phyloP scores from a whole-genome alignment of 345 rosid species.

The Brassica rapa region DNA sequence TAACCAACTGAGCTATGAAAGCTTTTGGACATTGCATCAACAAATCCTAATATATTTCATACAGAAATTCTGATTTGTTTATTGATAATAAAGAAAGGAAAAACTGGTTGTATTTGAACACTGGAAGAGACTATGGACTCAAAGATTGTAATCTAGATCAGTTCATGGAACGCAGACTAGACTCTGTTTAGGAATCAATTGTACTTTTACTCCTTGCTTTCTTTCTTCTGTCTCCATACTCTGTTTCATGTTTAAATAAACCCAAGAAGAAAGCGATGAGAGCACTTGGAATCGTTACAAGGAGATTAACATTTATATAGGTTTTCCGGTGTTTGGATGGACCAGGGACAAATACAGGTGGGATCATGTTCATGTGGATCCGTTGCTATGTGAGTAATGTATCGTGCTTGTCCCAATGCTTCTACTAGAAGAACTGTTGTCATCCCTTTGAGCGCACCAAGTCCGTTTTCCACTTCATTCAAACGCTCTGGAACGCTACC shows the following conservation, averaged over 20 bases:
- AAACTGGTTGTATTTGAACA: no score
- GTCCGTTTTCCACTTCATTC: conserved; percentile 63
- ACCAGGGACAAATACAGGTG: conserved; percentile 55
- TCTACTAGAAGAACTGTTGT: conserved; percentile 57
- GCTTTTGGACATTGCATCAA: no score
- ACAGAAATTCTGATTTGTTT: no score
- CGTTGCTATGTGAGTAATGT: conserved; percentile 24
- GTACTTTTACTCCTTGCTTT: no score
- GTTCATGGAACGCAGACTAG: no score
- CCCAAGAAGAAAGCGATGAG: conserved; percentile 54
- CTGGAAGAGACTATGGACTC: no score
- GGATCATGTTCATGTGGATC: conserved; percentile 73
- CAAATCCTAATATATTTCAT: no score
- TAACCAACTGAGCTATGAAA: conserved; percentile 71
- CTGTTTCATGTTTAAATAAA: conserved; percentile 21
- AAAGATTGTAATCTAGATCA: no score
- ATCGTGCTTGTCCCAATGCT: conserved; percentile 62
- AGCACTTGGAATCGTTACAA: conserved; percentile 51
- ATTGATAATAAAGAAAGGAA: no score
- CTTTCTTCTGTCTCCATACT: no score
- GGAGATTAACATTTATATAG: conserved; percentile 50
- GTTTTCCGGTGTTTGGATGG: conserved; percentile 56
- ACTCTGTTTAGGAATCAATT: no score
- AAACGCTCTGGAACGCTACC: conserved; percentile 52
- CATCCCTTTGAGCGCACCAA: conserved; percentile 73